phyloP scores from a whole-genome alignment of 208 protist species.

The Leishmania mexicana region DNA sequence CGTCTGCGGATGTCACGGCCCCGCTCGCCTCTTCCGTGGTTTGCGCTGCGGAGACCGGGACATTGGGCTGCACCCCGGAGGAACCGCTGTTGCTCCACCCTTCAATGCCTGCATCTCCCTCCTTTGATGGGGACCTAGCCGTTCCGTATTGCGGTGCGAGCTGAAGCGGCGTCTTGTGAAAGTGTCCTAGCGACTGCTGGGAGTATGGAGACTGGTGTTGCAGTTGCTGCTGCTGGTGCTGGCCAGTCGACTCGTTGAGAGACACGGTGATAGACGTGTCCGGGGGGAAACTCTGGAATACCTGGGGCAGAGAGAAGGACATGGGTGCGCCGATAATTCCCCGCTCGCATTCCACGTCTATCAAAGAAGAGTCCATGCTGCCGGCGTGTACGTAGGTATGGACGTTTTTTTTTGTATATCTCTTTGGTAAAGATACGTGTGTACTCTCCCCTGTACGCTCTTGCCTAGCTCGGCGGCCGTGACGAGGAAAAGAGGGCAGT shows the following conservation, averaged over 20 bases:
- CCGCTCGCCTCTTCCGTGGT: not conserved
- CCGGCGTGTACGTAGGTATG: not conserved
- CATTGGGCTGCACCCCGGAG: constrained; percentile 8
- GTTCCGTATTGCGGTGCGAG: not conserved
- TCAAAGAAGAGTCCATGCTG: constrained; percentile 8
- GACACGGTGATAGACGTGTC: not conserved
- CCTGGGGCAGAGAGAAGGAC: constrained; percentile 6
- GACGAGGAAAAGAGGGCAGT: constrained; percentile 3
- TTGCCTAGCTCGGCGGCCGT: not conserved
- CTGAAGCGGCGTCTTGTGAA: not conserved
- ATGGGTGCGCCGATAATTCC: not conserved
- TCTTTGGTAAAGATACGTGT: not conserved
- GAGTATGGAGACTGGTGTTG: constrained; percentile 2
- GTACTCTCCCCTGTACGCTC: not conserved
- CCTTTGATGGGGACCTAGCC: not conserved
- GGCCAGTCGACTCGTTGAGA: constrained; percentile 3
- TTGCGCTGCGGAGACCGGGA: not conserved
- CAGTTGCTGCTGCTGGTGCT: not conserved
- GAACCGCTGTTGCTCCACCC: constrained; percentile 9
- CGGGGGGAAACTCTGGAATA: not conserved
- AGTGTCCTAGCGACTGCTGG: not conserved
- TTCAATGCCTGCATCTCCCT: not conserved
- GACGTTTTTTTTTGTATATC: not conserved
- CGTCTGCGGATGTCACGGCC: not conserved
- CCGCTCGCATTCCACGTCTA: constrained; percentile 2